Evolutionary conservation across 345 rosid genomes (phyloP).

Genomic region (Arabis hirsuta): DNA sequence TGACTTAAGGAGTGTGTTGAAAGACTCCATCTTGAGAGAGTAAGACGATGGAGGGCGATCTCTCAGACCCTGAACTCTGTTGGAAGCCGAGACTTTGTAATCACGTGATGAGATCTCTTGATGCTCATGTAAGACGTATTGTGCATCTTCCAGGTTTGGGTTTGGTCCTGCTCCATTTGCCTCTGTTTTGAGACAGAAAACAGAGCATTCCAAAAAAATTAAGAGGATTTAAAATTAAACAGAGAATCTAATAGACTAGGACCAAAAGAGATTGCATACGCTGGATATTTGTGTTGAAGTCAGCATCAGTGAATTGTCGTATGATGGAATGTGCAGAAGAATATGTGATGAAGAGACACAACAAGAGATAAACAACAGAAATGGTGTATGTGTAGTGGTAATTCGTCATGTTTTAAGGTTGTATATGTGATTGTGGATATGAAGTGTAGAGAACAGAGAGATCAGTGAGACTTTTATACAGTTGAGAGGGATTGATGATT

Average conservation of each 20-base stretch:
- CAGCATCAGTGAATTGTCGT: conserved; percentile 17
- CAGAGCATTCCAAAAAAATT: neutral
- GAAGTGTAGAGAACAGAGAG: neutral
- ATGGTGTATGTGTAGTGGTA: neutral
- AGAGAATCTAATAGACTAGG: no score
- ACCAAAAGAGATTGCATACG: neutral
- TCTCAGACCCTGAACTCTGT: neutral
- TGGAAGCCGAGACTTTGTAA: conserved; percentile 2
- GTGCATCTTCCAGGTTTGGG: neutral
- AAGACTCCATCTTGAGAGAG: conserved; percentile 28
- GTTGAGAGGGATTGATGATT: neutral
- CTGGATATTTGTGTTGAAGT: conserved; percentile 6
- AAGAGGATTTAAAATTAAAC: no score
- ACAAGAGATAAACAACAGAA: neutral
- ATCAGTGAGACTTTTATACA: neutral
- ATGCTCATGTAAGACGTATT: neutral
- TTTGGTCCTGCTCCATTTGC: neutral
- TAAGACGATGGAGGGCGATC: conserved; percentile 26
- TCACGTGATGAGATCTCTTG: conserved; percentile 16
- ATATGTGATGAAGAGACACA: neutral
- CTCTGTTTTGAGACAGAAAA: conserved; percentile 1
- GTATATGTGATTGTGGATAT: conserved; percentile 4
- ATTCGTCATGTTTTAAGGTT: conserved; percentile 5
- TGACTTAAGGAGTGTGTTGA: conserved; percentile 14
- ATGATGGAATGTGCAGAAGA: neutral